Conservation (phyloP, 805 yeast species). For the Candida xyloterini region DNA sequence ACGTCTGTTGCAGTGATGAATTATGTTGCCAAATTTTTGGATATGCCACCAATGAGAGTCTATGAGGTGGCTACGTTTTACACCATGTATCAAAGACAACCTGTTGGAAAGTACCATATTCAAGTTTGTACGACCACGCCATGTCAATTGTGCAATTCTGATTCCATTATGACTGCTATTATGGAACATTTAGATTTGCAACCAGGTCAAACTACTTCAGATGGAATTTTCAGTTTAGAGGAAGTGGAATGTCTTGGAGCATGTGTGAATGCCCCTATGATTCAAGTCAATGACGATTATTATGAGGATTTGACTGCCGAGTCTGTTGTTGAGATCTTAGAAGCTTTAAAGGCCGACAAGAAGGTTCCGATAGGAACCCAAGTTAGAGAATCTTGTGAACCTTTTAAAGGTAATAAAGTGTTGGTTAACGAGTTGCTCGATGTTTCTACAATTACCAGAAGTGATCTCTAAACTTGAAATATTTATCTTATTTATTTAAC, state of each 20-base stretch:
- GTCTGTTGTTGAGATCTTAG: conserved; percentile 56
- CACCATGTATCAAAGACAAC: conserved; percentile 85
- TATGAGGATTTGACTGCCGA: conserved; percentile 78
- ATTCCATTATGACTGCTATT: conserved; percentile 71
- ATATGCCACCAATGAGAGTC: conserved; percentile 93
- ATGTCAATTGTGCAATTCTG: conserved; percentile 81
- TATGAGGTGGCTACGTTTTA: conserved; percentile 90
- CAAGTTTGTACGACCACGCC: conserved; percentile 91
- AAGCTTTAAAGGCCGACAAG: conserved; percentile 62
- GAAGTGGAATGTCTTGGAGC: conserved; percentile 93
- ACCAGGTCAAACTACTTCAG: conserved; percentile 77
- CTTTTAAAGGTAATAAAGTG: conserved; percentile 66
- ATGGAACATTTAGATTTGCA: conserved; percentile 56
- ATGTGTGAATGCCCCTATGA: conserved; percentile 88
- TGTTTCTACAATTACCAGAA: conserved; percentile 66
- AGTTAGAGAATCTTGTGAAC: conserved; percentile 74
- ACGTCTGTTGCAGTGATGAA: conserved; percentile 87
- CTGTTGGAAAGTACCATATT: conserved; percentile 79
- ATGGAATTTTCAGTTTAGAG: conserved; percentile 73
- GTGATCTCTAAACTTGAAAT: conserved; percentile 48
- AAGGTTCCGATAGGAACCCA: conserved; percentile 60
- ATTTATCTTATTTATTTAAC: conserved; percentile 10
- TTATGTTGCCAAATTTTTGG: conserved; percentile 78
- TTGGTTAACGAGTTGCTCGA: conserved; percentile 61
- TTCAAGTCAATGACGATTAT: conserved; percentile 79